A percentile compares a stretch with the other conserved stretches of the same genome.
phyloP scores from a whole-genome alignment of 768 basidiomycete genomes.

The Mycena filopes region DNA sequence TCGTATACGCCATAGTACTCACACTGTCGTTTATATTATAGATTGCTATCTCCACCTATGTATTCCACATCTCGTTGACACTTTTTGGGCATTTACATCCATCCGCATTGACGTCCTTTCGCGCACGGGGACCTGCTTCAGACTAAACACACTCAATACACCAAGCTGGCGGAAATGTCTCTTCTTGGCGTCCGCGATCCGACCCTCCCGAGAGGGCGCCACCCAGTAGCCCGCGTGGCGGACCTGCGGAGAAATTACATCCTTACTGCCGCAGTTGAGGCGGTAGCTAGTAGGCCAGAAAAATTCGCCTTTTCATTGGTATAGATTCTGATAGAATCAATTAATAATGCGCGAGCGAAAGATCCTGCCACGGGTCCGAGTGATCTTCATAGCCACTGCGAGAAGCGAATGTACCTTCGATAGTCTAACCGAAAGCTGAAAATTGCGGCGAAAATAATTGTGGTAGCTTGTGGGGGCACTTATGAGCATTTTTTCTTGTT shows the following conservation, averaged over 20 bases:
- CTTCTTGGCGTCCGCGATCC: constrained; percentile 7
- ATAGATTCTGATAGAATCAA: constrained; percentile 2
- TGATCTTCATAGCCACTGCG: constrained; percentile 1
- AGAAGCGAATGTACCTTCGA: neutral
- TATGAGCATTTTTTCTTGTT: too few relatives aligned
- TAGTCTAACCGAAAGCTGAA: too few relatives aligned
- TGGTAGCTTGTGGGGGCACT: too few relatives aligned
- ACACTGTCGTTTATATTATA: constrained; percentile 32
- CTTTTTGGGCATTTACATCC: constrained; percentile 29
- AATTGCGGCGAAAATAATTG: too few relatives aligned
- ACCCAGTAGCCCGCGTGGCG: neutral
- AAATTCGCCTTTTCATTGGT: too few relatives aligned
- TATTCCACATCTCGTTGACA: constrained; percentile 26
- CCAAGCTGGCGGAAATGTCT: constrained; percentile 17
- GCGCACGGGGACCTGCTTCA: neutral
- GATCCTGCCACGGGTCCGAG: constrained; percentile 12
- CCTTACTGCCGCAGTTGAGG: neutral
- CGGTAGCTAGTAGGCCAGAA: too few relatives aligned
- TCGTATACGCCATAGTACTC: constrained; percentile 22
- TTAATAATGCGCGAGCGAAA: neutral
- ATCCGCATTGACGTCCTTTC: neutral
- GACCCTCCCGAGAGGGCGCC: constrained; percentile 14
- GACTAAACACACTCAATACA: neutral
- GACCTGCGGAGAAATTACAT: constrained; percentile 1
- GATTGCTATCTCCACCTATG: constrained; percentile 31